Base-by-base conservation (phyloP, 2,329 filamentous ascomycete genomes). In the Clonostachys byssicola region DNA sequence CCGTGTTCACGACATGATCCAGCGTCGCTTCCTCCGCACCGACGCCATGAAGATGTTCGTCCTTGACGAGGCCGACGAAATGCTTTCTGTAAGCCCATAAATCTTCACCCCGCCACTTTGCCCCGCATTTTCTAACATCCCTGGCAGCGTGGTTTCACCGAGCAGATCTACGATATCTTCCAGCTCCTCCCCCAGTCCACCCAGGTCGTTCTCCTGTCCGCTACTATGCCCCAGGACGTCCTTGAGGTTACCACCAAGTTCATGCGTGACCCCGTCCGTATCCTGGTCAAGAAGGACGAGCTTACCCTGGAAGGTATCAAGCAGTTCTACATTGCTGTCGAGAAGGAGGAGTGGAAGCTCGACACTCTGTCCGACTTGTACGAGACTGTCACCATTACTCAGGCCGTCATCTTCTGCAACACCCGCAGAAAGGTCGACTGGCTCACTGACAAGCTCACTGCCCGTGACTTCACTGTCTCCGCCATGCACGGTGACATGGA, bases 151-250 rank as follows among this genome's bases (percentile, higher is more conserved):
- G 94, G 94, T 81, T 99, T 99, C 85, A 96, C 92, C 64, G 94
- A 99, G 81, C 94, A 99, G 80, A 99, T 99, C 78, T 99, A 99
- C 83, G 94, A 99, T 74, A 95, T 99, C 77, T 99, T 96, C 86
- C 92, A 96, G 77, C 89, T 96, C 52, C 88, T 99, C 47, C 94
- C 94, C 49, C 94, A 96, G 77, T 92, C 90, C 54, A 99, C 92
- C 68, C 94, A 99, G 82, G 94, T 99, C 58, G 92, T 97, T 59
- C 89, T 99, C 49, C 85, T 99, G 48, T 97, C 94, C 51, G 94
- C 94, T 64, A 99, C 94, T 71, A 95, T 99, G 86, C 94, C 94
- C 65, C 91, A 96, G 80, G 94, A 99, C 68, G 94, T 99, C 53
- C 86, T 99, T 52, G 94, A 99, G 80, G 92, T 99, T 68, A 99